Percentiles rank a stretch among this genome's conserved stretches.
phyloP scores from a whole-genome alignment of 768 basidiomycete genomes.

The Boletus fagicola region DNA sequence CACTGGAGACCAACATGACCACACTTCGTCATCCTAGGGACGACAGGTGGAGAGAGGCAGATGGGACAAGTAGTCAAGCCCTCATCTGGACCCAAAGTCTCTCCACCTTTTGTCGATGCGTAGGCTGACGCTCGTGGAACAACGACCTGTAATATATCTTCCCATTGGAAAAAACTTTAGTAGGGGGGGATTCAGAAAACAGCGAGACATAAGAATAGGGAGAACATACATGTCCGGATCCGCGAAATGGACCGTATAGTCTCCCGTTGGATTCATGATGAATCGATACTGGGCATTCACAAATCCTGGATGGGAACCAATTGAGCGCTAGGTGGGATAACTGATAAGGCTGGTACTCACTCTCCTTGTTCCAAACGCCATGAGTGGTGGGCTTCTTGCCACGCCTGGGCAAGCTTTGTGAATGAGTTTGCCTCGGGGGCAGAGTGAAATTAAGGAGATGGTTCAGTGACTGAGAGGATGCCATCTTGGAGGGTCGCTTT shows the following conservation, averaged over 20 bases:
- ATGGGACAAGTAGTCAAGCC: conserved; percentile 86
- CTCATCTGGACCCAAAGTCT: conserved; percentile 46
- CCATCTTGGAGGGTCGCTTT: conserved; percentile 68
- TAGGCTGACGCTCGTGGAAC: conserved; percentile 81
- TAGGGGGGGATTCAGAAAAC: neutral
- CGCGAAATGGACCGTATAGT: conserved; percentile 93
- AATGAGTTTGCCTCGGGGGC: conserved; percentile 77
- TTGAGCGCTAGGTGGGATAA: conserved; percentile 16
- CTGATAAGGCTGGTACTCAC: conserved; percentile 50
- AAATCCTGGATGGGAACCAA: conserved; percentile 59
- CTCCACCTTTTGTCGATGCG: conserved; percentile 56
- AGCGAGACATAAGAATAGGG: neutral
- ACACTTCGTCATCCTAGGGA: conserved; percentile 94
- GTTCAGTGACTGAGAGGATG: conserved; percentile 62
- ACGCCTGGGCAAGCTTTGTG: conserved; percentile 64
- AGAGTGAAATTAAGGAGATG: conserved; percentile 93
- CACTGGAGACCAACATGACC: conserved; percentile 75
- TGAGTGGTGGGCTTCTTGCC: conserved; percentile 65
- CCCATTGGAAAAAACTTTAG: conserved; percentile 89
- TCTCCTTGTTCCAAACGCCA: conserved; percentile 87
- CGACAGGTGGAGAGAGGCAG: conserved; percentile 86
- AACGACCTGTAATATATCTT: conserved; percentile 92
- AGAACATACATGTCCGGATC: conserved; percentile 90
- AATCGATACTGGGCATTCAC: conserved; percentile 97
- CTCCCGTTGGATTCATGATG: conserved; percentile 89